phyloP scores from a whole-genome alignment of 1,139 yeast genomes.

The Taiozyma onychis region DNA sequence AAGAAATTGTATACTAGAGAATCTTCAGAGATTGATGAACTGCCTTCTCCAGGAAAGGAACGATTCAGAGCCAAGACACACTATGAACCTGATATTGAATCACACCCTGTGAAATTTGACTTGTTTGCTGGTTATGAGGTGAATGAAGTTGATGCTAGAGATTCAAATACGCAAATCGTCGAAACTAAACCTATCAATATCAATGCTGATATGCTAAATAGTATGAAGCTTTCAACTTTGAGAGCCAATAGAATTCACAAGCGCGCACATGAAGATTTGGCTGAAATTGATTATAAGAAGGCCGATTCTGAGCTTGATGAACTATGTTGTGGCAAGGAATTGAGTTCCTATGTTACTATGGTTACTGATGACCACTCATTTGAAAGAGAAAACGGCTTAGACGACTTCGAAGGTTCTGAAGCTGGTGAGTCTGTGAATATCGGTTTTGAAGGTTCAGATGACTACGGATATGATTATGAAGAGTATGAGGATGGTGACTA shows the following conservation, averaged over 20 bases:
- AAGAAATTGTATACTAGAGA: slow-evolving; percentile 5
- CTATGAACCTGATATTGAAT: background rate
- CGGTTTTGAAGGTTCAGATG: background rate
- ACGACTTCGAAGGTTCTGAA: background rate
- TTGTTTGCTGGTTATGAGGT: background rate
- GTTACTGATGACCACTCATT: background rate
- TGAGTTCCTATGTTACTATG: background rate
- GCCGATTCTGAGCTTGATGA: background rate
- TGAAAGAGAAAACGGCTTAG: background rate
- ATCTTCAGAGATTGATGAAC: background rate
- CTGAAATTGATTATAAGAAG: background rate
- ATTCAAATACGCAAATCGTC: background rate
- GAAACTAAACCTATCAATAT: slow-evolving; percentile 2
- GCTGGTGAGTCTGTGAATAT: background rate
- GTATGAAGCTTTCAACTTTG: slow-evolving; percentile 3
- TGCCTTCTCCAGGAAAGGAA: background rate
- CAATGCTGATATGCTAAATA: slow-evolving; percentile 2
- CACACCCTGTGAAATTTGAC: background rate
- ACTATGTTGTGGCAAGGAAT: background rate
- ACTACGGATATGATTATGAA: background rate
- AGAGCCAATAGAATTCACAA: background rate
- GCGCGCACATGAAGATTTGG: background rate
- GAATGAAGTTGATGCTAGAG: background rate
- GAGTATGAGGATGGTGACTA: background rate
- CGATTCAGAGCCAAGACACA: background rate